A percentile compares a stretch with the other conserved stretches of the same genome.
These are phyloP conservation scores for Penstemon newberryi DNA, from an alignment of 257 asterid genomes.

Conservation along the genomic window DNA sequence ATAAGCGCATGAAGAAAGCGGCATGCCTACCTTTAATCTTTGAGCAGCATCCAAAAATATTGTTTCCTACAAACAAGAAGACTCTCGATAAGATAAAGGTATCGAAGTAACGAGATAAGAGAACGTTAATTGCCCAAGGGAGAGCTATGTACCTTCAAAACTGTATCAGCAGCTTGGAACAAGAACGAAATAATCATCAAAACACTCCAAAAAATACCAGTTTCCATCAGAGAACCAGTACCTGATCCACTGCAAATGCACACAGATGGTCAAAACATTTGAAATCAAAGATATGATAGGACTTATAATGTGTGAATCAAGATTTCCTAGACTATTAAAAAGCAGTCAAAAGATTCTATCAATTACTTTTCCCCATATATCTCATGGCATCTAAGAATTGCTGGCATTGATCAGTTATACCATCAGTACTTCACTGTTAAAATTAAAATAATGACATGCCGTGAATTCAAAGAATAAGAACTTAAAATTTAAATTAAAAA, in stretches of 20 bases:
- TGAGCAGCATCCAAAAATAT: conserved; percentile 80
- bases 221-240: conserved; percentile 85
- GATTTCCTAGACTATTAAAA: background rate
- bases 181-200: conserved; percentile 90
- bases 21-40: conserved; percentile 69
- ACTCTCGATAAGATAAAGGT: conserved; percentile 32
- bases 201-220: conserved; percentile 89
- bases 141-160: conserved; percentile 68
- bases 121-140: conserved; percentile 25
- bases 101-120: conserved; percentile 26
- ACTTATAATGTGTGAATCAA: background rate
- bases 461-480: too few species aligned
- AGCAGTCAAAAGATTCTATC: background rate
- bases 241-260: conserved; percentile 82
- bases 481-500: too few species aligned
- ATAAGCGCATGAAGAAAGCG: conserved; percentile 21
- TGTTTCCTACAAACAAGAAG: conserved; percentile 61
- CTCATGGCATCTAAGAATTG: conserved; percentile 7
- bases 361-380: background rate
- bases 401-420: background rate
- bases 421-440: conserved; percentile 7
- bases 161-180: conserved; percentile 93
- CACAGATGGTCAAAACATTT: conserved; percentile 15
- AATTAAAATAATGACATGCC: background rate
- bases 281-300: conserved; percentile 6